Evolutionary conservation across 495 filamentous ascomycete species (phyloP).

Genomic region (Xylona heveae): DNA sequence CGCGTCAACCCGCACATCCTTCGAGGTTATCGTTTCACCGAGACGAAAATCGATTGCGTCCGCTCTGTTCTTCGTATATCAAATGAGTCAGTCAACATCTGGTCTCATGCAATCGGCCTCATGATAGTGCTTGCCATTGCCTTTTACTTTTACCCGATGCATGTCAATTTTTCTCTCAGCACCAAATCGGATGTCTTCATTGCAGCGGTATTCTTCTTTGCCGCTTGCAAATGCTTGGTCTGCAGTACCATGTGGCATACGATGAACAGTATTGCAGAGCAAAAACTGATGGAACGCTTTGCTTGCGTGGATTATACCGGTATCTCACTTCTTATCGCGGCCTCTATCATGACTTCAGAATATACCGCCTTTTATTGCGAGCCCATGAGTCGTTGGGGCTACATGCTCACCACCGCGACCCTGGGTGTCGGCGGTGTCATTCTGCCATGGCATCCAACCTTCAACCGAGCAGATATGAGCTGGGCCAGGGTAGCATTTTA

Average conservation of each 20-base stretch:
- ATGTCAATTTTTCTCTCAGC: constrained; percentile 65
- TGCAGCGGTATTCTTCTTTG: constrained; percentile 89
- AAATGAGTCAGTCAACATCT: constrained; percentile 95
- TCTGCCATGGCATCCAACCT: constrained; percentile 87
- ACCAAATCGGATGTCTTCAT: constrained; percentile 73
- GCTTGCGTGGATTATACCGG: constrained; percentile 98
- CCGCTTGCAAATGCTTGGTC: constrained; percentile 84
- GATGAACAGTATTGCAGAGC: constrained; percentile 85
- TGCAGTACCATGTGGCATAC: constrained; percentile 97
- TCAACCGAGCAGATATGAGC: constrained; percentile 81
- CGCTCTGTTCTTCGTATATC: constrained; percentile 61
- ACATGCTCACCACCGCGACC: constrained; percentile 61
- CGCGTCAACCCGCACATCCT: constrained; percentile 85
- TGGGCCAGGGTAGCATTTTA: constrained; percentile 90
- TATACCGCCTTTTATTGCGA: constrained; percentile 99
- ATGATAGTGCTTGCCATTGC: constrained; percentile 72
- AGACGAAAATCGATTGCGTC: constrained; percentile 71
- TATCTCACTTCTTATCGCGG: constrained; percentile 87
- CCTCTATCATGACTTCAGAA: constrained; percentile 94
- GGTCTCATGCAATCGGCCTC: constrained; percentile 81
- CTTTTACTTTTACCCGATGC: constrained; percentile 88
- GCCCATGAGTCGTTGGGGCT: constrained; percentile 64
- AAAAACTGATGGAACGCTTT: constrained; percentile 78
- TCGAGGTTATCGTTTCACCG: constrained; percentile 78
- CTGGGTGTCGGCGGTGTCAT: constrained; percentile 79